phyloP scores from a whole-genome alignment of 164 flowering plant genomes.

The Nymphaea colorata region DNA sequence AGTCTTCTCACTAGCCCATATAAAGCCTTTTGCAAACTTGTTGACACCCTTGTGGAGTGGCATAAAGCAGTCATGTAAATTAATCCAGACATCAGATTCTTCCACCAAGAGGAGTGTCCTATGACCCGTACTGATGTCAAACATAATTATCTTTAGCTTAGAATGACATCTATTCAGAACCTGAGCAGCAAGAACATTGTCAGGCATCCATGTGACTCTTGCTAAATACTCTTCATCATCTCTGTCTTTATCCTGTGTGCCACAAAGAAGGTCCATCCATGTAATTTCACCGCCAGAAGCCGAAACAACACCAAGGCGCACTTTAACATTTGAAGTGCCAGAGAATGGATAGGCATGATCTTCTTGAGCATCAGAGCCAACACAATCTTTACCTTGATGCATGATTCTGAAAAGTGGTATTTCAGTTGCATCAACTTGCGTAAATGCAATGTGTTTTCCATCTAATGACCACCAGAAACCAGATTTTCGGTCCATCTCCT shows the following conservation, averaged over 20 bases:
- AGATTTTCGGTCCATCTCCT: conserved; percentile 88
- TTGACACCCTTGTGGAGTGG: conserved; percentile 57
- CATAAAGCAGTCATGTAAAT: conserved; percentile 82
- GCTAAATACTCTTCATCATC: conserved; percentile 76
- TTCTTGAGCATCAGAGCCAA: conserved; percentile 85
- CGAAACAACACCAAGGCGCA: conserved; percentile 73
- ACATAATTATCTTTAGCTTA: conserved; percentile 55
- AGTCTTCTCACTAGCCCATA: conserved; percentile 94
- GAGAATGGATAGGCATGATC: conserved; percentile 96
- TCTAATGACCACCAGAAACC: conserved; percentile 99
- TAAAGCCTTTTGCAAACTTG: conserved; percentile 27
- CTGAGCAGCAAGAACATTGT: conserved; percentile 64
- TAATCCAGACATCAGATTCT: conserved; percentile 51
- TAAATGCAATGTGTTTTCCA: conserved; percentile 74
- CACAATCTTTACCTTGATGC: conserved; percentile 88
- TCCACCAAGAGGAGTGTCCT: conserved; percentile 51
- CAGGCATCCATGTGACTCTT: conserved; percentile 86
- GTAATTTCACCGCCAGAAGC: conserved; percentile 45
- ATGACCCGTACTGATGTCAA: conserved; percentile 67
- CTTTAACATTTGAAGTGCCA: conserved; percentile 73
- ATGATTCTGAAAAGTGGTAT: conserved; percentile 75
- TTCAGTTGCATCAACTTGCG: conserved; percentile 76
- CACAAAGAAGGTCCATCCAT: conserved; percentile 92
- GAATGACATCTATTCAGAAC: conserved; percentile 62
- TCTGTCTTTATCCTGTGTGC: conserved; percentile 21